Conservation (phyloP, 129 eudicot species). For the Daucus carota region DNA sequence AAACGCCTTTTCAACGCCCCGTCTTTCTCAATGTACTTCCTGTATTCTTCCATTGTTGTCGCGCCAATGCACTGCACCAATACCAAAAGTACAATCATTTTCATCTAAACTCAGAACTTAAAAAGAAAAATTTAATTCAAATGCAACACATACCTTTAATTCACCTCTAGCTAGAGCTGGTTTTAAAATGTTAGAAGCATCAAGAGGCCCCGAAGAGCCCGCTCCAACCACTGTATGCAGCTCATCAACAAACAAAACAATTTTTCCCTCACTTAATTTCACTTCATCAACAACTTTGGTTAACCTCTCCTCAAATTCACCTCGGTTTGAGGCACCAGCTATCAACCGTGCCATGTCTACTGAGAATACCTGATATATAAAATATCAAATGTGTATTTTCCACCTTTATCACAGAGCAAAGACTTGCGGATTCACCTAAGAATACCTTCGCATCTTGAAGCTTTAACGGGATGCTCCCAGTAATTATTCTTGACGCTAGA, state of each 20-base stretch:
- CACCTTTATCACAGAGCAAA: not conserved
- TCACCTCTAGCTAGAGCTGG: slow-evolving; percentile 15
- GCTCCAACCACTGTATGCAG: not conserved
- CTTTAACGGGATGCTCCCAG: slow-evolving; percentile 5
- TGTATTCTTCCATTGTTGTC: slow-evolving; percentile 14
- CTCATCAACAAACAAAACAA: slow-evolving; percentile 2
- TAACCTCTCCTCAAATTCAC: slow-evolving; percentile 7
- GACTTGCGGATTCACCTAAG: not conserved
- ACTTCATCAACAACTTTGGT: slow-evolving; percentile 10
- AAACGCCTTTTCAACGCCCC: slow-evolving; percentile 13
- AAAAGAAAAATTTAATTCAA: not conserved
- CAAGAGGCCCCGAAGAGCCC: slow-evolving; percentile 5
- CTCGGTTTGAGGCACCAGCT: not conserved
- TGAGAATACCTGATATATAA: not conserved
- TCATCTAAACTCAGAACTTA: not conserved
- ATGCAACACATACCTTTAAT: not conserved
- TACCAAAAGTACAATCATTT: not conserved
- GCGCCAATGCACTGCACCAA: slow-evolving; percentile 17
- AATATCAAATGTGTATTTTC: not conserved
- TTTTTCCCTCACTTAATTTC: not conserved
- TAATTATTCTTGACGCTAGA: not conserved
- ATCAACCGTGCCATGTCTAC: not conserved
- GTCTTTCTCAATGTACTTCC: slow-evolving; percentile 19
- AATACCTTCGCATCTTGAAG: slow-evolving; percentile 4
- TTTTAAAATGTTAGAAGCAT: slow-evolving; percentile 19